Base-by-base conservation (phyloP, 2,329 filamentous ascomycete genomes). In the Calonectria hawksworthii region DNA sequence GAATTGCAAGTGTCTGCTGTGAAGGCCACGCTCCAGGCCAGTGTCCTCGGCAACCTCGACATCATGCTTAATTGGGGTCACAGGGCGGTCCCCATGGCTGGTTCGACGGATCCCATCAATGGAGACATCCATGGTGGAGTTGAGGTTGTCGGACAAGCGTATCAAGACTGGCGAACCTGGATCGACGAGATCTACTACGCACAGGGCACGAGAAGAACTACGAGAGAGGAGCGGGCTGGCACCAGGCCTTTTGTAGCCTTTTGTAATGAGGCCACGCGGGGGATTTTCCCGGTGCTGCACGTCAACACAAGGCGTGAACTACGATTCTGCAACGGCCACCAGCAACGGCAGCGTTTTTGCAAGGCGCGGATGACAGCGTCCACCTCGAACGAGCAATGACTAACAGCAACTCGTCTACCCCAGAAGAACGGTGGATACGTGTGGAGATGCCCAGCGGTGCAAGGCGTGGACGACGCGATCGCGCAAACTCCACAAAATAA, bases 1-100 rank as follows among this genome's bases (percentile, higher is more conserved):
- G 83, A 89, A 89, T 77, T 88, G 87, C 65, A 89, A 81, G 70
- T 89, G 88, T 47, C 86, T 84, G 64, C 83, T 80, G 65, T 80
- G 75, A 51, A 87, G 83, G 70, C 83, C 79, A 16, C 86, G 82
- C 72, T 86, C 84, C 32, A 87, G 82, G 54, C 84, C 84, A 44
- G 80, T 77, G 32, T 84, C 83, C 1, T 82, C 14, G 32, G 68
- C 85, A 1, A 82, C 76, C 80, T 86, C 86, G 77, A 86, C 76
- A 77, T 87, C 86, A 26, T 79, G 72, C 72, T 80, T 70, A 21
- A 61, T 21, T 21, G 68, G 54, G 8, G 59, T 50, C n/a, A 16
- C 23, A 16, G 56, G 18, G 16, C 36, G 61, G 23, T 64, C 56
- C 38, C 50, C 44, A 14, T 64, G 18, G 26, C 68, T 70, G 26